phyloP scores from a whole-genome alignment of 768 basidiomycete species.

The Suillus bovinus region DNA sequence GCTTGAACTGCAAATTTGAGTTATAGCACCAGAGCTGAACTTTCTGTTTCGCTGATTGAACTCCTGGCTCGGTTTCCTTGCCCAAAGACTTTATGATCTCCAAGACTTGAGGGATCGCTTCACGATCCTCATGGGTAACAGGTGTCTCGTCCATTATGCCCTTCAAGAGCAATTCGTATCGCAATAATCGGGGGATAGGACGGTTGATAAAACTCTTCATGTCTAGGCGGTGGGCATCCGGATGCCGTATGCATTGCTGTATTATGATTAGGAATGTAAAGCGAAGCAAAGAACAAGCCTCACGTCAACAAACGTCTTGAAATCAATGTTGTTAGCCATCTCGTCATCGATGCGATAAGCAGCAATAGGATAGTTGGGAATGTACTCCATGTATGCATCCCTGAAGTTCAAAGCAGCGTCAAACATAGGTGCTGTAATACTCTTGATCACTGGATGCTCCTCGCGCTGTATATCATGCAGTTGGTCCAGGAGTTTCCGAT shows the following conservation, averaged over 20 bases:
- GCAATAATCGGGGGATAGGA: slow-evolving; percentile 85
- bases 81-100: slow-evolving; percentile 86
- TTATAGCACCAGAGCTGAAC: slow-evolving; percentile 90
- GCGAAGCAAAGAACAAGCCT: slow-evolving; percentile 16
- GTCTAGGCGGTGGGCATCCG: slow-evolving; percentile 79
- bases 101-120: slow-evolving; percentile 81
- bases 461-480: slow-evolving; percentile 88
- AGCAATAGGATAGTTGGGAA: slow-evolving; percentile 91
- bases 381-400: slow-evolving; percentile 90
- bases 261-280: slow-evolving; percentile 9
- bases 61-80: slow-evolving; percentile 86
- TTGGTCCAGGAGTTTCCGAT: slow-evolving; percentile 72
- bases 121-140: slow-evolving; percentile 74
- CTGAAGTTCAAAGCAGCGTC: slow-evolving; percentile 92
- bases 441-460: slow-evolving; percentile 76
- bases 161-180: slow-evolving; percentile 85
- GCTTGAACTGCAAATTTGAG: slow-evolving; percentile 76
- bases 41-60: slow-evolving; percentile 81
- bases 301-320: slow-evolving; percentile 83
- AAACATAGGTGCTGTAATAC: slow-evolving; percentile 80
- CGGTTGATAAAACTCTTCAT: slow-evolving; percentile 94
- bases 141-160: slow-evolving; percentile 77
- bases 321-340: slow-evolving; percentile 75
- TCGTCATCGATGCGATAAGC: slow-evolving; percentile 88
- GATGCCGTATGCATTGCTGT: slow-evolving; percentile 57